Percentiles rank a stretch among this genome's conserved stretches.
phyloP scores from a whole-genome alignment of 352 stramenopile species.

The Halophytophthora batemanensis region DNA sequence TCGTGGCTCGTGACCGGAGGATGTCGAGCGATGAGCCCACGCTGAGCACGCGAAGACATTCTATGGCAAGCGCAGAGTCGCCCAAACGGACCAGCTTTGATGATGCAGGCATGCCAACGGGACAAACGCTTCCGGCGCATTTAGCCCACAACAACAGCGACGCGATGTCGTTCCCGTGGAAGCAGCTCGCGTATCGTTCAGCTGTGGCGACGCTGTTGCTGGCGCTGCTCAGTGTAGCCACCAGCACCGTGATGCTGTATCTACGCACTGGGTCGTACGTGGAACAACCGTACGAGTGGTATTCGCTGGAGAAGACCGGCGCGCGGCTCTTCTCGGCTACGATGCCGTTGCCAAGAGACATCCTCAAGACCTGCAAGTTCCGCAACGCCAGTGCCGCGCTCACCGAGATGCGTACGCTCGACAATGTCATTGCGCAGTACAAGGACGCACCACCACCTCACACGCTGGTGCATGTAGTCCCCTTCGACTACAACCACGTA shows the following conservation, averaged over 20 bases:
- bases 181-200: constrained; percentile 20
- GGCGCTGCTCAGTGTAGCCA: constrained; percentile 6
- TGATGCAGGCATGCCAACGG: too few relatives aligned
- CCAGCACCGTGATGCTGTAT: constrained; percentile 40
- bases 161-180: constrained; percentile 33
- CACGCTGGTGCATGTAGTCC: constrained; percentile 49
- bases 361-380: constrained; percentile 43
- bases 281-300: constrained; percentile 61
- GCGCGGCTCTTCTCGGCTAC: constrained; percentile 30
- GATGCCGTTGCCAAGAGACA: constrained; percentile 24
- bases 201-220: constrained; percentile 22
- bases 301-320: constrained; percentile 42
- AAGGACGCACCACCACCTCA: background rate
- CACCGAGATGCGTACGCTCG: constrained; percentile 21
- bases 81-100: too few relatives aligned
- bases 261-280: constrained; percentile 43
- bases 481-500: constrained; percentile 39
- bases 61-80: constrained; percentile 7
- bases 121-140: too few relatives aligned
- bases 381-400: constrained; percentile 20
- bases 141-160: too few relatives aligned
- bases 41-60: constrained; percentile 13
- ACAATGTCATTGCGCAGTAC: constrained; percentile 24
- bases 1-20: constrained; percentile 10
- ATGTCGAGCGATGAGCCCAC: constrained; percentile 17